These are phyloP conservation scores for Pseudozyma sp. DNA, from an alignment of 1,284 basidiomycete genomes.

Conservation along the genomic window DNA sequence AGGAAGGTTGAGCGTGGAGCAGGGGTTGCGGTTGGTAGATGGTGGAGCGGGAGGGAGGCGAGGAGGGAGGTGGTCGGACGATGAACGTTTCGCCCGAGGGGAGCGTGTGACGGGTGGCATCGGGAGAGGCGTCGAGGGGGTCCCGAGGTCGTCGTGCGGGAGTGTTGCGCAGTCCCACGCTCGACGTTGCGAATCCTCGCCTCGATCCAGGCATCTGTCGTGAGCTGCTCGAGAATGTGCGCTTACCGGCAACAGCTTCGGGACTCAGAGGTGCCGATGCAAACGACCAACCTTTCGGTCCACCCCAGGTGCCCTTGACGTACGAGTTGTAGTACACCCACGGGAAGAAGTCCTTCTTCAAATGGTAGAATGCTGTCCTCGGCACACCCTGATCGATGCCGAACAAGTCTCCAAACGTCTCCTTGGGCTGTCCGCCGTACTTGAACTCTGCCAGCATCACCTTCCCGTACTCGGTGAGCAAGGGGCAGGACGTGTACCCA, in stretches of 20 bases:
- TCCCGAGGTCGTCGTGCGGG: constrained; percentile 64
- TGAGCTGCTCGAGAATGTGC: constrained; percentile 18
- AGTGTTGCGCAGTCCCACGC: constrained; percentile 47
- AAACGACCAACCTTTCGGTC: constrained; percentile 59
- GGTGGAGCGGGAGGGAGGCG: constrained; percentile 32
- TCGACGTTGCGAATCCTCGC: constrained; percentile 48
- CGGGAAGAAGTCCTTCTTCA: constrained; percentile 94
- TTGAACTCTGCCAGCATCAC: constrained; percentile 86
- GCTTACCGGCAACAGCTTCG: constrained; percentile 33
- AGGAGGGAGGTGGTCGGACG: constrained; percentile 59
- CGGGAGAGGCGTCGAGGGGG: constrained; percentile 53
- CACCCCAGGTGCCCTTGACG: constrained; percentile 74
- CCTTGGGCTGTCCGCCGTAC: constrained; percentile 86
- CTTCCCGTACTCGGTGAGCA: constrained; percentile 82
- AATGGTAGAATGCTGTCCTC: constrained; percentile 83
- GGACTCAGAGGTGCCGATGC: constrained; percentile 28
- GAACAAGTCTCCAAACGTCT: constrained; percentile 72
- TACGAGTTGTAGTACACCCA: constrained; percentile 86
- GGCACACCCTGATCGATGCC: constrained; percentile 62
- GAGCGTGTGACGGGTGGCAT: constrained; percentile 55
- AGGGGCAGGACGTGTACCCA: constrained; percentile 67
- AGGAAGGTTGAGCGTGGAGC: constrained; percentile 29
- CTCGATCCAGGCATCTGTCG: constrained; percentile 22
- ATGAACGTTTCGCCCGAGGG: constrained; percentile 62
- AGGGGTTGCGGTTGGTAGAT: constrained; percentile 45